These are phyloP conservation scores for Ogataea allantospora DNA, from an alignment of 805 yeast species.

Conservation along the genomic window DNA sequence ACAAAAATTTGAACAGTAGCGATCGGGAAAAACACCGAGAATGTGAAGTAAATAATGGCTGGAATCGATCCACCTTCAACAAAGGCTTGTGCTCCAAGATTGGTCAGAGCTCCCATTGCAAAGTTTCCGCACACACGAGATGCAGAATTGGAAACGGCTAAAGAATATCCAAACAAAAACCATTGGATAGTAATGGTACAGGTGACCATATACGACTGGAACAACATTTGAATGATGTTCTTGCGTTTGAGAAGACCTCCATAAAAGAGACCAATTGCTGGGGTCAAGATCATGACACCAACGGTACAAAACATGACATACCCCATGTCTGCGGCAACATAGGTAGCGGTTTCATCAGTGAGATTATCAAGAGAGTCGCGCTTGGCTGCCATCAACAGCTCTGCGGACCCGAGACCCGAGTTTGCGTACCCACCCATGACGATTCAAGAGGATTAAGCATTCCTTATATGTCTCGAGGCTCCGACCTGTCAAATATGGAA, in stretches of 20 bases:
- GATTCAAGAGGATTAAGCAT: background rate
- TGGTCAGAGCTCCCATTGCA: constrained; percentile 38
- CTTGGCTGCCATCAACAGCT: constrained; percentile 20
- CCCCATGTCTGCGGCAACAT: constrained; percentile 45
- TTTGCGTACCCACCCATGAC: constrained; percentile 33
- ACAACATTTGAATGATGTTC: constrained; percentile 42
- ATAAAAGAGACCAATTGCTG: constrained; percentile 44
- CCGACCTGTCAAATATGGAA: background rate
- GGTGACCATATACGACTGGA: constrained; percentile 45
- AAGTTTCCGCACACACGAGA: constrained; percentile 38
- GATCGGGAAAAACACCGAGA: constrained; percentile 45
- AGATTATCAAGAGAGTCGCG: constrained; percentile 28
- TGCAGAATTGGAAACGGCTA: constrained; percentile 38
- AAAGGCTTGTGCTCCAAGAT: constrained; percentile 40
- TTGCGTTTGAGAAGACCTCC: constrained; percentile 43
- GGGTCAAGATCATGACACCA: constrained; percentile 47
- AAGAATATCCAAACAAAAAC: constrained; percentile 46
- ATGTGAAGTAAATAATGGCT: constrained; percentile 43
- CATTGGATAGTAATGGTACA: constrained; percentile 39
- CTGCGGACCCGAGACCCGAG: constrained; percentile 33
- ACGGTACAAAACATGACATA: constrained; percentile 48
- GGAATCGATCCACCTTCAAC: constrained; percentile 48
- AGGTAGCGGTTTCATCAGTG: constrained; percentile 38
- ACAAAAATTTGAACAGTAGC: constrained; percentile 49
- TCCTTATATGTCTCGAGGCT: background rate